Evolutionary conservation across 306 rosid species (phyloP).

Genomic region (Cucurbita moschata): DNA sequence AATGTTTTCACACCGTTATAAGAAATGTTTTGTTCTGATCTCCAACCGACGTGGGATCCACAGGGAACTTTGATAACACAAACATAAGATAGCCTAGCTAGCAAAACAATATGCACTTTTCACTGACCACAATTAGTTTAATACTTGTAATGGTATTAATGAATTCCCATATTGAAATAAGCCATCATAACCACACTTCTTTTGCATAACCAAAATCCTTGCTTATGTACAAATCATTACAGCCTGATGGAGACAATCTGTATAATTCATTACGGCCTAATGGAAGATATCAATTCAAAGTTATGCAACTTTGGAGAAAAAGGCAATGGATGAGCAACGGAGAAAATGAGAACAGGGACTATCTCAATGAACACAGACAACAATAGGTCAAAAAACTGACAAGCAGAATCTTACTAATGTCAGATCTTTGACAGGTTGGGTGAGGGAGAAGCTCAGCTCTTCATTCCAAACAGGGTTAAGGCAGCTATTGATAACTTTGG

Average conservation of each 20-base stretch:
- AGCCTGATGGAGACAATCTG: not conserved
- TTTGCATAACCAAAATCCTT: not conserved
- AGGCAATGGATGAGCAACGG: not conserved
- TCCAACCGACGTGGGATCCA: too few relatives aligned
- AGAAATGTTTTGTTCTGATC: too few relatives aligned
- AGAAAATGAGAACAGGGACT: not conserved
- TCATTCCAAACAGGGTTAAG: constrained; percentile 98
- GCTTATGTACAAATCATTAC: not conserved
- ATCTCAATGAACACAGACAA: not conserved
- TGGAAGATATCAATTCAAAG: not conserved
- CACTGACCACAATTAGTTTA: not conserved
- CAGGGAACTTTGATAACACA: not conserved
- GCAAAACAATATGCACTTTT: not conserved
- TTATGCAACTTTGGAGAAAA: not conserved
- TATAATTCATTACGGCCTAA: not conserved
- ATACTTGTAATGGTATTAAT: not conserved
- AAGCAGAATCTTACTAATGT: constrained; percentile 46
- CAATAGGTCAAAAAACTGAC: not conserved
- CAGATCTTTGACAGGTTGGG: constrained; percentile 50
- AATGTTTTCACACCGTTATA: too few relatives aligned
- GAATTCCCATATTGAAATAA: not conserved
- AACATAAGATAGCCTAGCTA: not conserved
- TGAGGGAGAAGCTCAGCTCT: constrained; percentile 58
- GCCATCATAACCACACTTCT: not conserved
- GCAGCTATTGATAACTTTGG: constrained; percentile 85